Evolutionary conservation across 2,329 filamentous ascomycete species (phyloP), one percentile per base, ranked within the genome.

Genomic region (Aureobasidium sp.): DNA sequence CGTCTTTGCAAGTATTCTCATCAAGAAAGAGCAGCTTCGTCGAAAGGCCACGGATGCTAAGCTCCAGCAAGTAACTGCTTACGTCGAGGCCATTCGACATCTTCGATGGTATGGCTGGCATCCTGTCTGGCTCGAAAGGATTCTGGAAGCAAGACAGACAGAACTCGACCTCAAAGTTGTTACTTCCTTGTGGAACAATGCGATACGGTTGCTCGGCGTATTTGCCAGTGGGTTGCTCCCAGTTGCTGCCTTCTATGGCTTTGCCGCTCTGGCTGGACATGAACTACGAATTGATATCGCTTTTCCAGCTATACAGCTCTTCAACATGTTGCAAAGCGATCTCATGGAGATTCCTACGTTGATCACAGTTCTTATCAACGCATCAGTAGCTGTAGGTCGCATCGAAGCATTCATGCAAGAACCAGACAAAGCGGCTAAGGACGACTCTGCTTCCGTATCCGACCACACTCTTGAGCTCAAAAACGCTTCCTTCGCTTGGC

Each of bases 351-450:
- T 94, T 0, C 90, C 90, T 2, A 75, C 80, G 25, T 71, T 95
- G 8, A 82, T 94, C 38, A 89, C 86, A 0, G 79, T 85, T 0
- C 70, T 91, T 4, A 77, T 94, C 59, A 94, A 95, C 61, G 87
- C 89, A 0, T 83, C 80, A n/a, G 84, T 95, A 16, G 86, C 90
- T 0, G 81, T 95, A 57, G 81, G 79, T 7, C 84, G 90, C 59
- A 88, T 95, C 17, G 86, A 95, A 62, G 78, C 80, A 19, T 95
- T 94, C 70, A 94, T 95, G 88, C 72, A 75, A 0, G 90, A 95
- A 66, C 88, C 88, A 0, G 82, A 95, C 62, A 88, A 89, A 60
- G 56, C 63, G 27, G 60, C 64, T 40, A 64, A 69, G 16, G 64
- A 65, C 11, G 69, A 64, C 40, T 69, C 66, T 41, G 65, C 64